A percentile compares a stretch with the other conserved stretches of the same genome.
Evolutionary conservation across 1,284 basidiomycete species (phyloP).

Genomic region (Phylloporus gajari): DNA sequence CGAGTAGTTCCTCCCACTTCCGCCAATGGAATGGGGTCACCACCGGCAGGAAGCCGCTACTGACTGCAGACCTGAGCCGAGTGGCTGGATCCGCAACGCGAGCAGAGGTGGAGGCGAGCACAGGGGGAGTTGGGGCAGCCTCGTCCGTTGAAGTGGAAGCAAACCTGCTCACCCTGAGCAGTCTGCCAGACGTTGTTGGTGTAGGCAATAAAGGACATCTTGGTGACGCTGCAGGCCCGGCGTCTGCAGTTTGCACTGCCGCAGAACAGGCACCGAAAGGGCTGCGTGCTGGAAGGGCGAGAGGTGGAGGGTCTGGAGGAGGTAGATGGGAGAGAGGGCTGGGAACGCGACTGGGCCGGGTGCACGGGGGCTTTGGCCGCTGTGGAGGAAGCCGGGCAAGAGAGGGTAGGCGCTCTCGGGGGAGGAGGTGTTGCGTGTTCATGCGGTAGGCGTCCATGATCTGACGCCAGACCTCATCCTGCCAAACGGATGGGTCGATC

Average conservation of each 20-base stretch:
- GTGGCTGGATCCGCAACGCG: background rate
- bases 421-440: too few species aligned
- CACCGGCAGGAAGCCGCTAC: background rate
- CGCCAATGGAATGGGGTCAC: background rate
- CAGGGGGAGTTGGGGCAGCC: background rate
- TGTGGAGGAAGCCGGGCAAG: too few species aligned
- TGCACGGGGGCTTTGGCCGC: too few species aligned
- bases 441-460: background rate
- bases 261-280: background rate
- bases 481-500: background rate
- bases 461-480: background rate
- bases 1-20: background rate
- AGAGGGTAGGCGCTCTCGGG: too few species aligned
- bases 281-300: too few species aligned
- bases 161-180: background rate
- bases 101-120: background rate
- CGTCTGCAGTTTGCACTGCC: background rate
- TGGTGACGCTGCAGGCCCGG: background rate
- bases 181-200: background rate
- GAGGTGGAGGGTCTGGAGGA: too few species aligned
- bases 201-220: background rate
- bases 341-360: too few species aligned
- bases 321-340: too few species aligned
- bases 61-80: background rate
- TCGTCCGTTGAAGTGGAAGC: background rate